Conservation (phyloP, 331 rosid species). For the Quercus phellos region DNA sequence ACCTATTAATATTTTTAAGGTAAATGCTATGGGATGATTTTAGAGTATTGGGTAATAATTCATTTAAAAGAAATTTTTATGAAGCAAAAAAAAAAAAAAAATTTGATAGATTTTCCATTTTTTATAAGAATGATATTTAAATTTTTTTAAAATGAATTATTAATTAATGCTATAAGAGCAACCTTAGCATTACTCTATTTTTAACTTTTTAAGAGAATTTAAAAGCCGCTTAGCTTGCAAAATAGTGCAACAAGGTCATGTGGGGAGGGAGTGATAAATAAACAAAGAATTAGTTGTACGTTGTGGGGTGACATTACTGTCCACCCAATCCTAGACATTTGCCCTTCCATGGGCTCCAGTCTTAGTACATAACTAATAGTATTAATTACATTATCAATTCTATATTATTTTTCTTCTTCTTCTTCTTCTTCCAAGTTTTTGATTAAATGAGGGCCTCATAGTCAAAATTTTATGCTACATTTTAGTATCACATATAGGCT, state of each 20-base stretch:
- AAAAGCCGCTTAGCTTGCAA: constrained; percentile 36
- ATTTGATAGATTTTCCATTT: no score
- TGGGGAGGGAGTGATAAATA: constrained; percentile 51
- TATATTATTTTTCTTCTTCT: not conserved
- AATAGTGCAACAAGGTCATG: constrained; percentile 45
- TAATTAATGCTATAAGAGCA: no score
- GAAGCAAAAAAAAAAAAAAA: no score
- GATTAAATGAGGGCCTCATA: not conserved
- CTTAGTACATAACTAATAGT: constrained; percentile 6
- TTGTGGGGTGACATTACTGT: constrained; percentile 50
- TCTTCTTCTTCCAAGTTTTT: constrained; percentile 12
- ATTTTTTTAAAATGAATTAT: no score
- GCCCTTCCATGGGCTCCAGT: constrained; percentile 61
- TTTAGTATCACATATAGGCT: not conserved
- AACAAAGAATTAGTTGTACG: constrained; percentile 48
- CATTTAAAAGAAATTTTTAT: no score
- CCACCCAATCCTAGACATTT: constrained; percentile 69
- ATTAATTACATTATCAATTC: not conserved
- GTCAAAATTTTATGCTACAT: no score
- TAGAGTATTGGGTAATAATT: no score
- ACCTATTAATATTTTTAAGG: not conserved
- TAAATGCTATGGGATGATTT: accelerated
- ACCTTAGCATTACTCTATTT: no score
- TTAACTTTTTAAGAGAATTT: not conserved
- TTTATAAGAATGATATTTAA: no score